phyloP scores from a whole-genome alignment of 73 alveolate species.

The Durusdinium trenchii region DNA sequence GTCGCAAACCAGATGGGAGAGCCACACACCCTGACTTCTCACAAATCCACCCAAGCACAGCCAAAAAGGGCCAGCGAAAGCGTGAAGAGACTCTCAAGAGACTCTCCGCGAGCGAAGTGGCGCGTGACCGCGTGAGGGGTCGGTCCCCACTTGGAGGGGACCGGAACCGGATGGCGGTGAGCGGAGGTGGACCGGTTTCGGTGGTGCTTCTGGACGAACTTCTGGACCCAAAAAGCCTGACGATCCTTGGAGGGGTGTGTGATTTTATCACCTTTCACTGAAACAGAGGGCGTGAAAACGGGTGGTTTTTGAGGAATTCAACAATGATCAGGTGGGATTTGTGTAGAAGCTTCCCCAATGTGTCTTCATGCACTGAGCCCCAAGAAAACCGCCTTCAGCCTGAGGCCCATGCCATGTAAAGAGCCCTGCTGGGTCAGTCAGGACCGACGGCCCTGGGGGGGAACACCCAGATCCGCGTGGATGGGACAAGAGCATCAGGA shows the following conservation, averaged over 20 bases:
- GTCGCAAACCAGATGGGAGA: too few relatives aligned
- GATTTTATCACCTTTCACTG: neutral
- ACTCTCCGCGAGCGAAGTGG: too few relatives aligned
- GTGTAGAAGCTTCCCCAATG: neutral
- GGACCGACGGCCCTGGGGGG: neutral
- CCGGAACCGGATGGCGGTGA: too few relatives aligned
- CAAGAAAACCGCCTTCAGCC: neutral
- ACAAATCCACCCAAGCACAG: too few relatives aligned
- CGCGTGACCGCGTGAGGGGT: too few relatives aligned
- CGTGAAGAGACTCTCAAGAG: too few relatives aligned
- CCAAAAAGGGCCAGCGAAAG: too few relatives aligned
- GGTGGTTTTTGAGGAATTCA: neutral
- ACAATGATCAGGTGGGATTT: too few relatives aligned
- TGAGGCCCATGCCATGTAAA: constrained; percentile 87
- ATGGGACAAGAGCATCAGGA: neutral
- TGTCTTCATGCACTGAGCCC: neutral
- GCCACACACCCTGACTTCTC: too few relatives aligned
- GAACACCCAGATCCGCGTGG: neutral
- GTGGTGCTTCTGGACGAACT: too few relatives aligned
- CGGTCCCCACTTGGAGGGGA: too few relatives aligned
- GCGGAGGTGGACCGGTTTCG: too few relatives aligned
- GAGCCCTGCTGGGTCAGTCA: constrained; percentile 80
- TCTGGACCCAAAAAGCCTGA: neutral
- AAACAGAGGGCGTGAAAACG: neutral
- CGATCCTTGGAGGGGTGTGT: neutral